Evolutionary conservation across 129 eudicot species (phyloP).

Genomic region (Artemisia tridentata): DNA sequence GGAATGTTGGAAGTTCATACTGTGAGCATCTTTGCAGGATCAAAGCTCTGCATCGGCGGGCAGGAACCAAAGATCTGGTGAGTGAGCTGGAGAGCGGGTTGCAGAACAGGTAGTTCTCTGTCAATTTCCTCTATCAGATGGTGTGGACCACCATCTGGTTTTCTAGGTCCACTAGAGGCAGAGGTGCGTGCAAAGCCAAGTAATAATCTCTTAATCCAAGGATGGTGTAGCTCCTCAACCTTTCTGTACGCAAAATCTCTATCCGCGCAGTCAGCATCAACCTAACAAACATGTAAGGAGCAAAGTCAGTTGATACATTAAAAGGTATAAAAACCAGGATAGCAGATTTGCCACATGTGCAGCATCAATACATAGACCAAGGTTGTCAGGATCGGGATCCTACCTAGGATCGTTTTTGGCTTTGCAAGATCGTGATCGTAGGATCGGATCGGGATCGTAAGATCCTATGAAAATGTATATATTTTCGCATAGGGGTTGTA

Average conservation of each 20-base stretch:
- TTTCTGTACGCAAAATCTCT: slow-evolving; percentile 79
- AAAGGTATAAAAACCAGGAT: background rate
- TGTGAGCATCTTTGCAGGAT: slow-evolving; percentile 90
- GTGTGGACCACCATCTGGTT: slow-evolving; percentile 63
- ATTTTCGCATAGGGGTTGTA: too few relatives aligned
- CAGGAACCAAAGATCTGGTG: slow-evolving; percentile 89
- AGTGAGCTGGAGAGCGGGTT: slow-evolving; percentile 87
- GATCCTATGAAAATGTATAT: too few relatives aligned
- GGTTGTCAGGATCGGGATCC: too few relatives aligned
- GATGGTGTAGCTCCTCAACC: slow-evolving; percentile 79
- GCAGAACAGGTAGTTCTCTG: slow-evolving; percentile 63
- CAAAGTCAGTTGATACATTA: slow-evolving; percentile 13
- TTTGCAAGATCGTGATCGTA: too few relatives aligned
- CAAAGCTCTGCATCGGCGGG: slow-evolving; percentile 97
- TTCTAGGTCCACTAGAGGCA: slow-evolving; percentile 76
- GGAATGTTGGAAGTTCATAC: slow-evolving; percentile 39
- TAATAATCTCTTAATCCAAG: slow-evolving; percentile 86
- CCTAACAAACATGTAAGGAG: slow-evolving; percentile 43
- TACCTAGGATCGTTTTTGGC: too few relatives aligned
- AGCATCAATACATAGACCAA: too few relatives aligned
- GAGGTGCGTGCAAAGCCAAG: slow-evolving; percentile 92
- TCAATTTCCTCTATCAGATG: slow-evolving; percentile 81
- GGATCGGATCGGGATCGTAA: too few relatives aligned
- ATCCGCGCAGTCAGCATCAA: slow-evolving; percentile 70
- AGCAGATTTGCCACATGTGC: too few relatives aligned